phyloP scores from a whole-genome alignment of 805 yeast genomes.

The Candida hungchunana region DNA sequence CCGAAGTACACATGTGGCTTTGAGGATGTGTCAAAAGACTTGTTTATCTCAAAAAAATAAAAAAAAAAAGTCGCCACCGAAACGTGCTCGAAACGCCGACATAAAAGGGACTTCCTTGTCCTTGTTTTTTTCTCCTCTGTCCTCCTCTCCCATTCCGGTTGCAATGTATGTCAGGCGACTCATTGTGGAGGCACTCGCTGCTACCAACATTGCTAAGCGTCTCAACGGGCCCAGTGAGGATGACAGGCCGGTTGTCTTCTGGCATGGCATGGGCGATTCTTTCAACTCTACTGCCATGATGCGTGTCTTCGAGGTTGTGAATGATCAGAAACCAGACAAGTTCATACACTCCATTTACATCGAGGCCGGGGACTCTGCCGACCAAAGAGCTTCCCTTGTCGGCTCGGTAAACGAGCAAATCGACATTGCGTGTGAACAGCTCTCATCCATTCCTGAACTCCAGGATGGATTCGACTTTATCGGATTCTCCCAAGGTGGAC shows the following conservation, averaged over 20 bases:
- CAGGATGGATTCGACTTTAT: constrained; percentile 60
- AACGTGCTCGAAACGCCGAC: too few relatives aligned
- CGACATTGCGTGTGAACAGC: constrained; percentile 49
- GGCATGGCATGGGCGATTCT: constrained; percentile 85
- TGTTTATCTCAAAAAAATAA: too few relatives aligned
- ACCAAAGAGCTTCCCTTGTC: constrained; percentile 49
- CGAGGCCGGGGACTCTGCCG: constrained; percentile 45
- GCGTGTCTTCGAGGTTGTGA: constrained; percentile 39
- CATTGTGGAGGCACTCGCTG: constrained; percentile 16
- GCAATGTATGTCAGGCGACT: constrained; percentile 18
- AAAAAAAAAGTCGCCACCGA: background rate
- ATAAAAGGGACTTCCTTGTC: too few relatives aligned
- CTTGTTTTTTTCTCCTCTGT: too few relatives aligned
- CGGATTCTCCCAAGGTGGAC: constrained; percentile 83
- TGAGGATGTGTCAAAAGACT: background rate
- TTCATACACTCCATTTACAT: constrained; percentile 51
- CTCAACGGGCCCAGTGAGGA: constrained; percentile 12
- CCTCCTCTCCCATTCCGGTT: too few relatives aligned
- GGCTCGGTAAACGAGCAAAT: constrained; percentile 59
- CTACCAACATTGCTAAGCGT: constrained; percentile 18
- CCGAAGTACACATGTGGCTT: background rate
- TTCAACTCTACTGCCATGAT: constrained; percentile 59
- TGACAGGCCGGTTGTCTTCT: constrained; percentile 53
- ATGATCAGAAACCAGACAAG: constrained; percentile 43
- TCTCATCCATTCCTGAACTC: constrained; percentile 43